Base-by-base conservation (phyloP, 371 early-diverging fungal genomes). In the Mucor piriformis region DNA sequence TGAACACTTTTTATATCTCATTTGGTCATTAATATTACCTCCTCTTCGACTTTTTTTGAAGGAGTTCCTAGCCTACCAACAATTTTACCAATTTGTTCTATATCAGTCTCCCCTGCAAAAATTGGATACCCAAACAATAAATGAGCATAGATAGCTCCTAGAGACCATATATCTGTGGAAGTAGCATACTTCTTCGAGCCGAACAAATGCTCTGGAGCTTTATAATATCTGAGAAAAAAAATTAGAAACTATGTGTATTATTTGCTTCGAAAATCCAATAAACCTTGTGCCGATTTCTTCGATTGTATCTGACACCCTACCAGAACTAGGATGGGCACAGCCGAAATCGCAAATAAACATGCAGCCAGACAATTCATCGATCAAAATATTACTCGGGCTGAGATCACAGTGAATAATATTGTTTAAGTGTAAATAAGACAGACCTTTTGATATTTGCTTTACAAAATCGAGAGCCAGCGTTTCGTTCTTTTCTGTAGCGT, bases 311-410 rank as follows among this genome's bases (percentile, higher is more conserved):
- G 6, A 10, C 6, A 27, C 8, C 3, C 35, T 35, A 29, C 47
- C 34, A 7, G 24, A 25, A 15, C 52, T 20, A 11, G 51, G 37
- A 47, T 75, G 75, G 1, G 92, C 88, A 46, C 88, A 88, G 2
- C 95, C 94, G 84, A 94, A 94, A 67, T 95, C 95, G 35, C 85
- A 83, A 47, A 94, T 85, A 50, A 88, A 86, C 66, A 92, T 73
- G 13, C 73, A 65, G 12, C 83, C 74, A 18, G 61, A 57, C 4
- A 68, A 21, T 3, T 20, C 60, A 24, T 73, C 76, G 13, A 90
- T 59, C 24, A 92, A 50, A 24, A 90, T 84, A 72, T 92, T 92
- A 57, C 83, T 82, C 7, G 89, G 91, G 50, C 87, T 88, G 34
- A 92, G 55, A 59, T 92, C 92, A 32, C 91, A 86, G 54, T 92